Conservation (phyloP, 371 early-diverging fungal species). For the Batrachochytrium dendrobatidis region DNA sequence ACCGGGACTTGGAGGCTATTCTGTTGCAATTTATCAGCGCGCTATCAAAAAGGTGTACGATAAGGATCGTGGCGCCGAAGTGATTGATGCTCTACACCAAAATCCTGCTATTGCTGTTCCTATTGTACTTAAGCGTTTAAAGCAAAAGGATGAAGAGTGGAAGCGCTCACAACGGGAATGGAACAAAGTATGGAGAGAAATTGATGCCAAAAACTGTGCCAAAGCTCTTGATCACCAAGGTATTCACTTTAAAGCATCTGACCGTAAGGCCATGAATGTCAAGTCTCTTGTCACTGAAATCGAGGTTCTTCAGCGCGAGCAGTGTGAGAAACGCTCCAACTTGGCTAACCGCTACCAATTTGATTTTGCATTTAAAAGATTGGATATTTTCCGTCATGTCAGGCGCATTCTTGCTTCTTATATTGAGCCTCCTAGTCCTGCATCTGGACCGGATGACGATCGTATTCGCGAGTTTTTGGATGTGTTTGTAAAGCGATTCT, state of each 20-base stretch:
- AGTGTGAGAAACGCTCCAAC: constrained; percentile 25
- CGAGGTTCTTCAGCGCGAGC: constrained; percentile 62
- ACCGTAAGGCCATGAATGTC: constrained; percentile 69
- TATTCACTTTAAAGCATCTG: constrained; percentile 77
- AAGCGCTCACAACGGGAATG: constrained; percentile 76
- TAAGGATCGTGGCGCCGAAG: constrained; percentile 72
- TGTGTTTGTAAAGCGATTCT: constrained; percentile 65
- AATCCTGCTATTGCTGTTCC: constrained; percentile 93
- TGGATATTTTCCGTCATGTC: constrained; percentile 55
- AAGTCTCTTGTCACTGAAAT: constrained; percentile 79
- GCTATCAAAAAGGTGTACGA: constrained; percentile 93
- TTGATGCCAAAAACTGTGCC: constrained; percentile 90
- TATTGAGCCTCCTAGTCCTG: too few species aligned
- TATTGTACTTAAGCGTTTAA: constrained; percentile 89
- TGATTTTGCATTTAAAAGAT: constrained; percentile 53
- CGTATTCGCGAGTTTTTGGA: constrained; percentile 67
- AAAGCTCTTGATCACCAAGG: constrained; percentile 95
- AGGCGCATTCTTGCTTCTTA: constrained; percentile 40
- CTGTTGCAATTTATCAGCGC: constrained; percentile 78
- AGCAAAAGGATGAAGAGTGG: constrained; percentile 98
- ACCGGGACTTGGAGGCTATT: constrained; percentile 54
- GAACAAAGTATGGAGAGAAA: constrained; percentile 94
- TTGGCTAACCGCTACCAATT: constrained; percentile 47
- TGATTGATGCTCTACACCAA: constrained; percentile 86
- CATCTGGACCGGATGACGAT: too few species aligned